Evolutionary conservation across 208 protist species (phyloP).

Genomic region (Trypanosoma cruzi): DNA sequence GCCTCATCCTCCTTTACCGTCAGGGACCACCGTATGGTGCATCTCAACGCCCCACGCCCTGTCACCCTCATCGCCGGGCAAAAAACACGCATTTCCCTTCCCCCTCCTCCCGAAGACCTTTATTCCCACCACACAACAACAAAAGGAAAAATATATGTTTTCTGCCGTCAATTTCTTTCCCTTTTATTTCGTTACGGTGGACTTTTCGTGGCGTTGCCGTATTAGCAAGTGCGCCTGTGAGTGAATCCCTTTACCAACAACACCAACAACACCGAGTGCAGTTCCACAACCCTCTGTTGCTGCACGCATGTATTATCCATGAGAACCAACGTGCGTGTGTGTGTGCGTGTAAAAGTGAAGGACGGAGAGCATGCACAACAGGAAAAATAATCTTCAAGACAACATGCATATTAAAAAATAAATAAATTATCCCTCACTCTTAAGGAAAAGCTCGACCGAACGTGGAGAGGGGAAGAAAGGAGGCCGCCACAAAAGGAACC

Average conservation of each 20-base stretch:
- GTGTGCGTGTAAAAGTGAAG: not conserved
- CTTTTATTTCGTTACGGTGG: not conserved
- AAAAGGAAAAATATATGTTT: slow-evolving; percentile 5
- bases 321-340: too few species aligned
- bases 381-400: too few species aligned
- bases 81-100: slow-evolving; percentile 17
- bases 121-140: not conserved
- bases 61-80: not conserved
- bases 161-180: not conserved
- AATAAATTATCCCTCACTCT: too few species aligned
- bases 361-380: not conserved
- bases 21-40: slow-evolving; percentile 5
- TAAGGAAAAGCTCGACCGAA: too few species aligned
- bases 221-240: not conserved
- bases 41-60: not conserved
- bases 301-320: too few species aligned
- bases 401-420: too few species aligned
- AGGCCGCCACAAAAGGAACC: not conserved
- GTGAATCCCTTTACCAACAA: not conserved
- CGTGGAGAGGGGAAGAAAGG: not conserved
- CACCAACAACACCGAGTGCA: not conserved
- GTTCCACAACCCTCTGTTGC: not conserved
- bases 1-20: slow-evolving; percentile 18
- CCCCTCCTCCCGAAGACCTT: not conserved
- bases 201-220: not conserved